Base-by-base conservation (phyloP, 2,329 filamentous ascomycete genomes). In the Sclerotinia spermophila region DNA sequence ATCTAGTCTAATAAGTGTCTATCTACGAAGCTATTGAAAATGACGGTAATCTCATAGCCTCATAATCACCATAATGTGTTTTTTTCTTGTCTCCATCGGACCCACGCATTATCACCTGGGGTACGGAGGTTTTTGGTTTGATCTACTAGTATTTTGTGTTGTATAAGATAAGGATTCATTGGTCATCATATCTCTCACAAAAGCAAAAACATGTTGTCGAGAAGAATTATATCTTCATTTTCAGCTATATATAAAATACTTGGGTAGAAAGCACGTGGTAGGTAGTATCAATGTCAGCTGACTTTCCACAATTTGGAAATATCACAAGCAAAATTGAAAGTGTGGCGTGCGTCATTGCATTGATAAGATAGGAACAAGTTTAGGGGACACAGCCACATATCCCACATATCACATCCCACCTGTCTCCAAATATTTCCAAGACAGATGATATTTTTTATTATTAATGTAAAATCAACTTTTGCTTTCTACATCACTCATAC, bases 331-430 rank as follows among this genome's bases (percentile, higher is more conserved):
- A 45, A 35, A 10, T n/a, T 2, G 1, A 1, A 64, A 4, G 21
- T 51, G 61, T 64, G 61, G 61, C 61, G 61, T 64, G 44, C 61
- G 61, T 64, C 44, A 51, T 64, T 35, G 60, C 44, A 51, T 64
- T 35, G 60, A 64, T 48, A 48, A 64, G 19, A n/a, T n/a, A n/a
- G n/a, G n/a, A n/a, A n/a, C n/a, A n/a, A n/a, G n/a, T n/a, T n/a
- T n/a, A n/a, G n/a, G n/a, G n/a, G 6, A 24, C 59, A 61, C 42
- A 48, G 60, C 60, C 60, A 62, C 60, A 62, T 17, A 51, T 51
- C 45, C 45, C 55, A 53, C 48, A 51, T 51, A 3, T 45, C 44
- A 27, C 13, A 55, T 55, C 51, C n/a, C 51, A 27, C 48, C 48
- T n/a, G 3, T 27, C 48, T 51, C 48, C 48, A 51, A 51, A 51